Conservation (phyloP, 441 rosid genomes). For the Adansonia rubrostipa region DNA sequence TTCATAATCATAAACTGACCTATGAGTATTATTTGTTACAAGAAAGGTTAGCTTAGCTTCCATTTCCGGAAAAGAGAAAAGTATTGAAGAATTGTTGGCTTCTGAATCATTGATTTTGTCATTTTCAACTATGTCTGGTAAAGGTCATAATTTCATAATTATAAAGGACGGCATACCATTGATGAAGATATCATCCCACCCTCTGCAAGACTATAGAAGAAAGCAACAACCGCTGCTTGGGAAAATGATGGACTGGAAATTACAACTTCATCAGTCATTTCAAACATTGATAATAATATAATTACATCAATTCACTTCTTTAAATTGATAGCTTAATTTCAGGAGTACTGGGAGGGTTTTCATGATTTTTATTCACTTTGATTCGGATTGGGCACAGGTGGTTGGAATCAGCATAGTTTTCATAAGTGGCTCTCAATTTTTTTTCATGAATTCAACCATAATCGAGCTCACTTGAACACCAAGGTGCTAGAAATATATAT, state of each 20-base stretch:
- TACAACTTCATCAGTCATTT: neutral
- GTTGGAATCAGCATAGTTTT: too few relatives aligned
- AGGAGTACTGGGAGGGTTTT: neutral
- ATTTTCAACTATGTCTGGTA: neutral
- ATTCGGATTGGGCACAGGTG: neutral
- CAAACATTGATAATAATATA: neutral
- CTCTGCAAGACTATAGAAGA: constrained; percentile 68
- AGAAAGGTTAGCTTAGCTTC: neutral
- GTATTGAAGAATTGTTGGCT: neutral
- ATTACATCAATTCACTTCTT: neutral
- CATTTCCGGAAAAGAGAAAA: neutral
- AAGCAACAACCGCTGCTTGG: constrained; percentile 73
- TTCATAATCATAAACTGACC: neutral
- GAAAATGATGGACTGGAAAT: constrained; percentile 63
- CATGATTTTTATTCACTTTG: neutral
- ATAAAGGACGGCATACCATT: constrained; percentile 45
- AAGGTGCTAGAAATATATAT: too few relatives aligned
- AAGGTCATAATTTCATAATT: neutral
- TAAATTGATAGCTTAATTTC: neutral
- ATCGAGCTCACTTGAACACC: neutral
- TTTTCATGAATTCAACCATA: too few relatives aligned
- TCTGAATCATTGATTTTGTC: neutral
- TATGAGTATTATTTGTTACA: neutral
- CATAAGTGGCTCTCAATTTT: too few relatives aligned
- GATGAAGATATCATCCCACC: constrained; percentile 66